These are phyloP conservation scores for Sporothrix protearum DNA, from an alignment of 2,329 filamentous ascomycete species.

Conservation along the genomic window DNA sequence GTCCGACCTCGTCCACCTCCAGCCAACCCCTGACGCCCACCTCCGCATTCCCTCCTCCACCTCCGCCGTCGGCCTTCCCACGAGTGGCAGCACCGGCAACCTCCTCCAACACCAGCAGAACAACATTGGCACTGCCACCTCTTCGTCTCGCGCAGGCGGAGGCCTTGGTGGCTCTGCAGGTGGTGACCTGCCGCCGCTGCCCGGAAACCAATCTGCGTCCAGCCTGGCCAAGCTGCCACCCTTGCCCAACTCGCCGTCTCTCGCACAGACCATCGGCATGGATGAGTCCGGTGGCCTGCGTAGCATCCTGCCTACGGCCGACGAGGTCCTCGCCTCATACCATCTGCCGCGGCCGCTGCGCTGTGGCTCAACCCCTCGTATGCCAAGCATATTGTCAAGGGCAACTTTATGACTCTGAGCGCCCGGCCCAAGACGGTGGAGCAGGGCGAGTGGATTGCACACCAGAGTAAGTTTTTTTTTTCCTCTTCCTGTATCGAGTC, in stretches of 20 bases:
- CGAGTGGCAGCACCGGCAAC: conserved; percentile 11
- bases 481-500: not conserved
- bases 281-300: conserved; percentile 55
- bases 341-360: conserved; percentile 63
- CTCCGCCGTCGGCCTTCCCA: conserved; percentile 15
- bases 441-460: conserved; percentile 90
- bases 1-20: conserved; percentile 26
- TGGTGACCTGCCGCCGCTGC: conserved; percentile 42
- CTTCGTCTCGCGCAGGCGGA: not conserved
- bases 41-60: conserved; percentile 20
- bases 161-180: not conserved
- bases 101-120: not conserved
- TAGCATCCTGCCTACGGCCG: conserved; percentile 35
- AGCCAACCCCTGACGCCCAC: conserved; percentile 41
- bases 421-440: conserved; percentile 91
- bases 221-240: conserved; percentile 58
- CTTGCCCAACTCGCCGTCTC: conserved; percentile 60
- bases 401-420: conserved; percentile 94
- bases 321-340: conserved; percentile 57
- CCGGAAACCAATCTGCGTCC: conserved; percentile 50
- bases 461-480: conserved; percentile 64
- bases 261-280: conserved; percentile 65
- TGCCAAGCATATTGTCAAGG: conserved; percentile 86
- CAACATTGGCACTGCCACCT: conserved; percentile 1
- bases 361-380: conserved; percentile 72